Evolutionary conservation across 2,329 filamentous ascomycete species (phyloP).

Genomic region (Geoglossum cookeanum): DNA sequence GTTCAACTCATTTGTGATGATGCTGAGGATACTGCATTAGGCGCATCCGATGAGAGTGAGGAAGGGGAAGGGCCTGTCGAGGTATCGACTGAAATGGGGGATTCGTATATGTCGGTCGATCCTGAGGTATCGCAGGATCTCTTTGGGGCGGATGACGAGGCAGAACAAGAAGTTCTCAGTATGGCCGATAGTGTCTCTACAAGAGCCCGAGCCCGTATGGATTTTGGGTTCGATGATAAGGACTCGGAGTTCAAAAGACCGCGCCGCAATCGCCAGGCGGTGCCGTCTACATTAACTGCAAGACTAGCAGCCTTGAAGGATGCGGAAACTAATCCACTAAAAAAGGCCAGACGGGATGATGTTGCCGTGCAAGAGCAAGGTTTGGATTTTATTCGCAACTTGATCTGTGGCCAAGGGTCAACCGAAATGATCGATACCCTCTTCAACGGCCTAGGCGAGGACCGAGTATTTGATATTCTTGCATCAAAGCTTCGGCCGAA

Average conservation of each 20-base stretch:
- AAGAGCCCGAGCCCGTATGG: neutral
- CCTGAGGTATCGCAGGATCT: neutral
- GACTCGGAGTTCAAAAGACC: neutral
- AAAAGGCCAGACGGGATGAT: conserved; percentile 56
- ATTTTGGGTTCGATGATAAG: neutral
- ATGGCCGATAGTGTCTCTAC: neutral
- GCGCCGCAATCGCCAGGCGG: neutral
- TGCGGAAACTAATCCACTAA: conserved; percentile 45
- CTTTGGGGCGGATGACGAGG: neutral
- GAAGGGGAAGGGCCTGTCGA: conserved; percentile 9
- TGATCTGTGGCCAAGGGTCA: conserved; percentile 48
- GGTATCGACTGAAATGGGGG: conserved; percentile 13
- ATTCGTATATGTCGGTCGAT: neutral
- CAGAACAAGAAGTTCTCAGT: neutral
- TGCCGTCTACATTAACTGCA: conserved; percentile 10
- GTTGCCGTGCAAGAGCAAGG: conserved; percentile 79
- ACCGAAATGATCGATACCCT: conserved; percentile 67
- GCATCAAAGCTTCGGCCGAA: conserved; percentile 54
- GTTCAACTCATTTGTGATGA: conserved; percentile 54
- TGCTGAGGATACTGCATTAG: conserved; percentile 14
- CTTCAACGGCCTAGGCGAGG: conserved; percentile 54
- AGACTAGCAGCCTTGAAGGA: conserved; percentile 31
- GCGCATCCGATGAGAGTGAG: conserved; percentile 5
- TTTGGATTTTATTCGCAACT: conserved; percentile 73
- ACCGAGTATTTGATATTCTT: conserved; percentile 64